Conservation (phyloP, 164 flowering plant species). For the Sedum album region DNA sequence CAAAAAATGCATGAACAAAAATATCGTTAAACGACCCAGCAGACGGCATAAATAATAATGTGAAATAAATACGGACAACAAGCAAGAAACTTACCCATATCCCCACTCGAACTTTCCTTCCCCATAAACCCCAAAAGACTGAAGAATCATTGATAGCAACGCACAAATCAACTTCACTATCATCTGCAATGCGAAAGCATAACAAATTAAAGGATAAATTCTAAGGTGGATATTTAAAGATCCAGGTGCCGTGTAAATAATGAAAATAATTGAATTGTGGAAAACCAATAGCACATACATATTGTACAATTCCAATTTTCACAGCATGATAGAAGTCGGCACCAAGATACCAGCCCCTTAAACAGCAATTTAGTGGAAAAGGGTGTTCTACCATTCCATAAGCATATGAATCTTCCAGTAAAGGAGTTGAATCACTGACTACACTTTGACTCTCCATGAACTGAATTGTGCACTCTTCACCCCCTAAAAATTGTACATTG, state of each 20-base stretch:
- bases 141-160: constrained; percentile 62
- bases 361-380: constrained; percentile 75
- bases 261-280: not conserved
- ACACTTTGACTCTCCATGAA: constrained; percentile 64
- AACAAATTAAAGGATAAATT: not conserved
- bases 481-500: constrained; percentile 37
- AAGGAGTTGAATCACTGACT: constrained; percentile 48
- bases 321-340: constrained; percentile 88
- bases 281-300: constrained; percentile 48
- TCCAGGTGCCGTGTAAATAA: not conserved
- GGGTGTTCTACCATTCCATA: constrained; percentile 93
- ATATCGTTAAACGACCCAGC: not conserved
- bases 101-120: constrained; percentile 96
- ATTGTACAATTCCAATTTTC: constrained; percentile 95
- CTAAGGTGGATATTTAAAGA: not conserved
- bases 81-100: constrained; percentile 60
- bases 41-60: not conserved
- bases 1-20: no score
- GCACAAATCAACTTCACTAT: constrained; percentile 90
- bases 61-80: not conserved
- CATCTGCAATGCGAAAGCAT: constrained; percentile 51
- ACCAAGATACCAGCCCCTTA: constrained; percentile 87
- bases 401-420: constrained; percentile 60
- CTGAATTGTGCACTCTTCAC: constrained; percentile 77
- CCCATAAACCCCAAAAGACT: constrained; percentile 83